phyloP scores from a whole-genome alignment of 2,329 filamentous ascomycete genomes.

The Beauveria brongniartii region DNA sequence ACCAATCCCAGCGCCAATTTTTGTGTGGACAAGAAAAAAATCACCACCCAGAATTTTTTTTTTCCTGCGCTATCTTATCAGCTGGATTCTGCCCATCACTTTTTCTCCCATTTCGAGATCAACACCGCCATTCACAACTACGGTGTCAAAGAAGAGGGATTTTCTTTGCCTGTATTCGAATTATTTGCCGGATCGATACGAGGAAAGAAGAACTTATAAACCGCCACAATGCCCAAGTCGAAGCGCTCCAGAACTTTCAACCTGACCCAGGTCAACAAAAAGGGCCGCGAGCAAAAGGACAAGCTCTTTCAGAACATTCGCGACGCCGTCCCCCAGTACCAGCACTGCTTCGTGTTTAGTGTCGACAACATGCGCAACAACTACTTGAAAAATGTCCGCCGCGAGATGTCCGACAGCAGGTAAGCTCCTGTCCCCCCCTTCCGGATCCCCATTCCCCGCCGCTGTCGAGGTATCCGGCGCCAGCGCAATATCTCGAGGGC shows the following conservation, averaged over 20 bases:
- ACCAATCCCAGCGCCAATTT: constrained; percentile 3
- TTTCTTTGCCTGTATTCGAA: neutral
- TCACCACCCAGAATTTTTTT: constrained; percentile 19
- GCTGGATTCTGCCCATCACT: constrained; percentile 5
- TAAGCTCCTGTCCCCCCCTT: constrained; percentile 30
- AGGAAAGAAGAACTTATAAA: neutral
- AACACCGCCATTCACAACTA: constrained; percentile 10
- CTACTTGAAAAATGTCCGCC: constrained; percentile 83
- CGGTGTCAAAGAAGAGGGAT: neutral
- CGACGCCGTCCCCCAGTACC: constrained; percentile 74
- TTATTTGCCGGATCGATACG: neutral
- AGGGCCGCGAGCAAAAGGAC: constrained; percentile 84
- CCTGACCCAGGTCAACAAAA: constrained; percentile 86
- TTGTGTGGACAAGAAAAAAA: constrained; percentile 4
- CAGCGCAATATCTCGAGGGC: no score
- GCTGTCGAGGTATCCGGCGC: neutral
- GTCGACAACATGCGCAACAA: constrained; percentile 98
- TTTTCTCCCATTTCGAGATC: constrained; percentile 2
- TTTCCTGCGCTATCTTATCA: constrained; percentile 24
- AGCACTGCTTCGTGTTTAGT: constrained; percentile 86
- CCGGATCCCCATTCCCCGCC: neutral
- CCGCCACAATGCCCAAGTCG: constrained; percentile 78
- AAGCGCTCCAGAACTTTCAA: constrained; percentile 86
- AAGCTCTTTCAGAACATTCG: constrained; percentile 84
- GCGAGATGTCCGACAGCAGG: constrained; percentile 78